phyloP scores from a whole-genome alignment of 73 alveolate genomes.

The Tetrahymena elliotti region DNA sequence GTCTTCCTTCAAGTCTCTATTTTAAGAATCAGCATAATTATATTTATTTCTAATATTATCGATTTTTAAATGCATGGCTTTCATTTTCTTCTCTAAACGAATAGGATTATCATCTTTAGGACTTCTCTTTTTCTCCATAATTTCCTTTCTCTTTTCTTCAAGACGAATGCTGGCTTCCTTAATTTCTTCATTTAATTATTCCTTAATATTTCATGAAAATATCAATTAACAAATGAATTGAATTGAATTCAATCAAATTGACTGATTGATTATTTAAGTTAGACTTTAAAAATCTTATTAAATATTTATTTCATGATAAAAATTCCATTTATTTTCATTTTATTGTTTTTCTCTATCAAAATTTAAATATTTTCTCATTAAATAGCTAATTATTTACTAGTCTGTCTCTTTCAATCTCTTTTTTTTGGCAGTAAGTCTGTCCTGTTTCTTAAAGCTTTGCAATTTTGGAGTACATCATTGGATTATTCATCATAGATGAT shows the following conservation, averaged over 20 bases:
- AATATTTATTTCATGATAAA: not conserved
- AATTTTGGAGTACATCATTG: not conserved
- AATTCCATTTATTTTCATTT: not conserved
- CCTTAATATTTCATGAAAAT: not conserved
- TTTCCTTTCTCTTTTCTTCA: not conserved
- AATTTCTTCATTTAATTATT: not conserved
- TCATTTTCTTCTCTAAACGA: not conserved
- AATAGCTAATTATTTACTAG: not conserved
- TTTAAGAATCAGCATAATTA: not conserved
- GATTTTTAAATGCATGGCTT: not conserved
- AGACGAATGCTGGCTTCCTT: not conserved
- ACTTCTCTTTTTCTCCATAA: not conserved
- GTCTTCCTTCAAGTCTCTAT: not conserved
- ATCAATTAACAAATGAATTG: too few species aligned
- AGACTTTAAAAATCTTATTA: not conserved
- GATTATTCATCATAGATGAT: not conserved
- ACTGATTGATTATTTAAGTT: not conserved
- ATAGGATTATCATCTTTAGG: not conserved
- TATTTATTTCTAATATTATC: not conserved
- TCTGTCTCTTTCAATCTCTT: not conserved
- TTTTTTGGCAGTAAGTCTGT: not conserved
- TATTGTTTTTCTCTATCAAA: not conserved
- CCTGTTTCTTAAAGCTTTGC: not conserved
- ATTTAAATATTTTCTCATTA: not conserved
- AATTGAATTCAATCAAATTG: too few species aligned